These are phyloP conservation scores for Arabidopsis thaliana DNA, from an alignment of 345 rosid species.

Conservation along the genomic window TAIR10.1 NC_003071.7:11199001-11199500, in stretches of 20 bases:
- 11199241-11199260: conserved; percentile 84
- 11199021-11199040: conserved; percentile 80
- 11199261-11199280: conserved; percentile 67
- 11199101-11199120: background rate
- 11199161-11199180: conserved; percentile 84
- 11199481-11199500: conserved; percentile 11
- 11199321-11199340: background rate
- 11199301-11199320: background rate
- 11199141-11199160: background rate
- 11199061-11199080: conserved; percentile 95
- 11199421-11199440: background rate
- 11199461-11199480: background rate
- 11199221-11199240: conserved; percentile 89
- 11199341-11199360: conserved; percentile 13
- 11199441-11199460: background rate
- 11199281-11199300: background rate
- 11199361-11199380: background rate
- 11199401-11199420: background rate
- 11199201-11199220: conserved; percentile 86
- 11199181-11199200: conserved; percentile 95
- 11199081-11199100: conserved; percentile 56
- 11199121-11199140: background rate
- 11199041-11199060: conserved; percentile 71
- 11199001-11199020: conserved; percentile 76
- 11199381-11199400: conserved; percentile 4